Base-by-base conservation (phyloP, 345 rosid genomes). In the Zanthoxylum bungeanum region DNA sequence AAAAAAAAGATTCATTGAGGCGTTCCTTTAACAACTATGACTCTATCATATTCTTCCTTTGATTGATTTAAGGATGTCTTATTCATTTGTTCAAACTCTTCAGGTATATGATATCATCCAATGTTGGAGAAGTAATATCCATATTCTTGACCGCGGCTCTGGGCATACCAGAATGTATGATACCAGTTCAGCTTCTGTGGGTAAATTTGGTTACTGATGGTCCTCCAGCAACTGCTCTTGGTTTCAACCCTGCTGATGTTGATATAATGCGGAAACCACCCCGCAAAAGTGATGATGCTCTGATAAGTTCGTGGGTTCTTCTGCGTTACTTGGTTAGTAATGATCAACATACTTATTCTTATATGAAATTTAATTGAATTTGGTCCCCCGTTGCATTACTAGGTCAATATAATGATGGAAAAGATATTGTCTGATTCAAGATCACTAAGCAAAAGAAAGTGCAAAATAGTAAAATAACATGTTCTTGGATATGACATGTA, bases 61-160 rank as follows among this genome's bases (percentile, higher is more conserved):
- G 22, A 44, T 14, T 60, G 69, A 31, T 66, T 39, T 52, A 52
- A 60, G n/a, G 33, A 53, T 24, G 27, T 3, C 12, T 16, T 39
- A 57, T 30, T 67, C 1, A 57, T 19, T 56, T 76, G 69, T 36
- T 75, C 58, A 69, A 44, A 44, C 59, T 72, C 58, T 73, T 58
- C 82, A 93, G 98, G 81, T 93, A 93, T 63, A 93, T 93, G 98
- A 93, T 93, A 85, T 93, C 98, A 24, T 93, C 98, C 12, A 93
- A 93, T 74, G 87, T 93, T 31, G 98, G 98, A 70, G 98, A 93
- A 82, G 98, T 93, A 24, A 91, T 91, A 49, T 88, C 96, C 27
- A 89, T 91, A 70, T 91, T 93, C 86, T 81, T 93, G 78, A 85
- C 90, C 56, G 96, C 97, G 40, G 96, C 94, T 27, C 69, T 93